Evolutionary conservation across 768 basidiomycete species (phyloP), one percentile per base, ranked within the genome.

Genomic region (Cystofilobasidium capitatum): DNA sequence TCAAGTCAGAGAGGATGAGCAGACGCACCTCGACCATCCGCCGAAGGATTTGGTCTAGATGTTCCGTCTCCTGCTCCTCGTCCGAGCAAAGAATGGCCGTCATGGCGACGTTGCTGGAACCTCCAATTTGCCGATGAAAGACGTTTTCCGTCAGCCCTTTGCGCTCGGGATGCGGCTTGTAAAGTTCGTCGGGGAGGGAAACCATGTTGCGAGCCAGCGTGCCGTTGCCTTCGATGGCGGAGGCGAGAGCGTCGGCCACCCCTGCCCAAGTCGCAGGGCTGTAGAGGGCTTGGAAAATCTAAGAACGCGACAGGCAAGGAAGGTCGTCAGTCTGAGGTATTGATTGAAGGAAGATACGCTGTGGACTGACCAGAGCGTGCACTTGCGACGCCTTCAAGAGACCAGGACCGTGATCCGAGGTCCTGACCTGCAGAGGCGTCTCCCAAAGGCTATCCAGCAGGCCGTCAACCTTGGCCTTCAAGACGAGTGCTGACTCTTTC

Each of bases 211-310:
- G 31, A 10, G 51, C 31, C 10, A 31, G 51, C 9, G 51, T 42
- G 40, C 40, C 40, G 20, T 42, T 42, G 40, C 40, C 40, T 42
- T 42, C 10, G 10, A 54, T 13, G 51, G 51, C 51, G 51, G 31
- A 9, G 51, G 51, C 51, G 31, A 54, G 9, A 12, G 51, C 22
- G 9, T 9, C 9, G 12, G 51, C 51, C 10, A 24, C 24, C 10
- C n/a, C 51, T 9, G 51, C 22, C 51, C 51, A 54, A 10, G 10
- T 54, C 10, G 31, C 31, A 31, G 51, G 51, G n/a, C 10, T n/a
- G 51, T 54, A 54, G n/a, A 54, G 51, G 13, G 31, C 31, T 31
- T 31, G 22, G 51, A 54, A 54, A 31, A 54, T 54, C 51, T 54
- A 24, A 54, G 10, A 13, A 12, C 51, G n/a, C 51, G 51, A 12